Evolutionary conservation across 148 eudicot species (phyloP), one percentile per base, ranked within the genome.

Genomic region (Talinum fruticosum): DNA sequence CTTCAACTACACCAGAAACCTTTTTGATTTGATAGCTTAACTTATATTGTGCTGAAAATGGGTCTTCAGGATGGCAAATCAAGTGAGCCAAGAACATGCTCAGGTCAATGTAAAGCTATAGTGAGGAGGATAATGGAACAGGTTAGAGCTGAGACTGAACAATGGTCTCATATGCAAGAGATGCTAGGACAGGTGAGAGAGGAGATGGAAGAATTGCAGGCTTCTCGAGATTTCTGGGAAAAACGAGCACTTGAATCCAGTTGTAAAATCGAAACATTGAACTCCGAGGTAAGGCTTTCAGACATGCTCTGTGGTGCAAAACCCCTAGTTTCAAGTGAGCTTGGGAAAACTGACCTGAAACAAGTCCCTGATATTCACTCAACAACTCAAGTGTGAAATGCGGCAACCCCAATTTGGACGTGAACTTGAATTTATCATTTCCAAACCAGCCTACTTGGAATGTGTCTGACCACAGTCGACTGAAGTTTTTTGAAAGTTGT

Each of bases 101-200:
- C 93, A 32, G 95, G 98, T 23, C 86, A 85, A 21, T 93, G 99
- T 86, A 96, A 90, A 79, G 87, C 85, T 10, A 77, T 93, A 73
- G 93, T 93, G 49, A 82, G 84, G 80, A 90, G 84, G 86, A 87
- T 96, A n/a, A 82, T 93, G 79, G 97, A 91, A 79, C 99, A 96
- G 81, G 99, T 93, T 74, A 85, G 93, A 72, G 92, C 90, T 8
- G 99, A 96, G 82, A 93, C 95, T 33, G 93, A 93, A 76, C 98
- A 96, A 33, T 96, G 99, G 98, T 89, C 97, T 15, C 95, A 96
- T 82, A 96, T 96, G 98, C 99, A 96, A 85, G 90, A 86, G 71
- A 93, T 96, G 99, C 70, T 96, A 26, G 90, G 87, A 30, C 88
- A 87, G 76, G 91, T 96, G 19, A 86, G 87, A 74, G 82, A 83